Base-by-base conservation (phyloP, 73 alveolate species). In the Paramecium biaurelia region DNA sequence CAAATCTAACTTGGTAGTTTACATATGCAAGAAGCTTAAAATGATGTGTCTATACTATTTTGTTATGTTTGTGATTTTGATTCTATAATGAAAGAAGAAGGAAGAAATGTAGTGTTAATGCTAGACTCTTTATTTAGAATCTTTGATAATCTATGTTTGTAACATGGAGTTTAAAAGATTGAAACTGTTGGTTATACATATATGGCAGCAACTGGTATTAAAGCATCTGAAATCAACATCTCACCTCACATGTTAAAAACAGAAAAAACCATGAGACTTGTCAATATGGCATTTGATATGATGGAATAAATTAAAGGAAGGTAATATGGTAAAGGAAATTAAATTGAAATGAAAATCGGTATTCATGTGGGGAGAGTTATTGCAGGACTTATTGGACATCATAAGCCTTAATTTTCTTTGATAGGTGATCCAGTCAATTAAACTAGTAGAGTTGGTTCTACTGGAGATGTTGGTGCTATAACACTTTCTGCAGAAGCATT, bases 331-430 rank as follows among this genome's bases (percentile, higher is more conserved):
- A 89, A 89, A 30, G 90, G 90, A 23, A 63, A 63, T 89, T n/a
- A 89, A 34, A 89, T 89, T 34, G 87, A 82, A 89, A 99, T 98
- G 53, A 98, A 97, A 96, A 97, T 98, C 0, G 99, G 99, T 34
- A 97, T 98, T 37, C 99, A 98, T 93, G 96, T 95, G 58, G 99
- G 99, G 15, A 94, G 97, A 79, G 99, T 98, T 21, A 97, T 98
- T 70, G 97, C 99, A 9, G 99, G 99, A 8, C 99, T 98, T 32
- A 98, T 98, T 8, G 99, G 99, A 0, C 96, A 98, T 42, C 99
- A 96, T 68, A 98, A 98, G 49, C 99, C 99, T 5, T 94, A 98
- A 90, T 98, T 98, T 95, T 95, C 99, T 10, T 92, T 98, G 49
- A 96, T 98, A 28, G 99, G 99, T 11, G 99, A 97, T 92, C 95